Percentiles rank a stretch among this genome's conserved stretches.
These are phyloP conservation scores for Phlebopus sp. DNA, from an alignment of 1,284 basidiomycete genomes.

Conservation along the genomic window DNA sequence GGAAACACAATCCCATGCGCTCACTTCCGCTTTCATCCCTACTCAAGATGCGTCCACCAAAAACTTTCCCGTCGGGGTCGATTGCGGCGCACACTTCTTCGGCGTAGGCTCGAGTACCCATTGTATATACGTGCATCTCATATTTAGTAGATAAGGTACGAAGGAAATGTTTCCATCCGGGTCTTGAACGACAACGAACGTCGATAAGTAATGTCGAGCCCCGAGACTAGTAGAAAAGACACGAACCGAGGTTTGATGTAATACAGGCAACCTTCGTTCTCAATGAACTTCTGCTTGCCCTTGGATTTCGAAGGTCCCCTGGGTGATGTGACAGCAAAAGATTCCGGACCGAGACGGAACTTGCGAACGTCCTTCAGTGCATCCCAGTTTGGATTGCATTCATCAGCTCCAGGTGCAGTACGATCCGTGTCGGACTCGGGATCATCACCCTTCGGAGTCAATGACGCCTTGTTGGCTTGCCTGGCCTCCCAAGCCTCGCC, in stretches of 20 bases:
- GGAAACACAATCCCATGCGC: conserved; percentile 29
- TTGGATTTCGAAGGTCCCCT: conserved; percentile 35
- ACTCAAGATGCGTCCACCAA: conserved; percentile 86
- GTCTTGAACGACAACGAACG: conserved; percentile 47
- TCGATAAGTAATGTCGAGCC: conserved; percentile 8
- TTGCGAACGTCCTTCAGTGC: conserved; percentile 86
- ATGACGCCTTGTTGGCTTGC: conserved; percentile 35
- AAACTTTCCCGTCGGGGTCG: conserved; percentile 84
- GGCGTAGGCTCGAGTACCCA: conserved; percentile 97
- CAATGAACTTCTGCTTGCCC: conserved; percentile 59
- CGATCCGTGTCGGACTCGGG: conserved; percentile 41
- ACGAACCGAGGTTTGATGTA: conserved; percentile 93
- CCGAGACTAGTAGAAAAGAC: conserved; percentile 7
- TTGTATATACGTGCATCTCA: conserved; percentile 99
- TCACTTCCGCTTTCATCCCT: conserved; percentile 94
- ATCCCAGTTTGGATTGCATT: conserved; percentile 85
- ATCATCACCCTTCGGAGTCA: conserved; percentile 25
- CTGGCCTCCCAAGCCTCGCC: conserved; percentile 71
- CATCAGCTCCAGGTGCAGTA: conserved; percentile 43
- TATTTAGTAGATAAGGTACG: conserved; percentile 73
- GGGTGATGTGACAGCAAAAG: conserved; percentile 50
- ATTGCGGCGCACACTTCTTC: conserved; percentile 93
- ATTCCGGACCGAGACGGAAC: conserved; percentile 84
- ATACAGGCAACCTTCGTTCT: conserved; percentile 86
- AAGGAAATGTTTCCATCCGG: conserved; percentile 84